Evolutionary conservation across 768 basidiomycete species (phyloP), one percentile per base, ranked within the genome.

Genomic region (Dendrothele bispora): DNA sequence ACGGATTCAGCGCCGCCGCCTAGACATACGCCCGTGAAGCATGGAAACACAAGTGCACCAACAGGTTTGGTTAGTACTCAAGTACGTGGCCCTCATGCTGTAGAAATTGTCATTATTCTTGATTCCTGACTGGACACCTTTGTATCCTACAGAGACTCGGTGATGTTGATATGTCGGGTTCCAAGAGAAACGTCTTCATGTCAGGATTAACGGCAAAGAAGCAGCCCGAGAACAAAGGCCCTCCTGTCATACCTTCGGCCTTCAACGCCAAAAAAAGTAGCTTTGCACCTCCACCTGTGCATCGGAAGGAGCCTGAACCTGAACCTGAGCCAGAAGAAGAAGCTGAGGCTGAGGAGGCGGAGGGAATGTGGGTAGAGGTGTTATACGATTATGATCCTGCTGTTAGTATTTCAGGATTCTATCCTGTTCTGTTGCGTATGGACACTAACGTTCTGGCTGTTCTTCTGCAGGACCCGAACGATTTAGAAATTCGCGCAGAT

Each of bases 341-440:
- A 43, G 64, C 66, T 71, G n/a, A n/a, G n/a, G n/a, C n/a, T n/a
- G n/a, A n/a, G 27, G 71, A 66, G 41, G 57, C 56, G 7, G 56
- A 66, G 28, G 87, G 86, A 4, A 84, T 87, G 51, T 91, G 89
- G 89, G 87, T 80, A 14, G 82, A 90, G 56, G 89, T 72, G 4
- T 55, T 88, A 63, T 91, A 91, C 58, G 88, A 87, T 50, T 91
- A 87, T 67, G 68, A 68, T 35, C 83, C 87, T 42, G 69, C 70
- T 56, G 88, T 89, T 54, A 32, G 51, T 39, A 12, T 15, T 35
- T 24, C 5, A 18, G 30, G 11, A 29, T 25, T 41, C 26, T 20
- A n/a, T n/a, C n/a, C n/a, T n/a, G n/a, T n/a, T n/a, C n/a, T n/a
- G n/a, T 27, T 10, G 18, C 6, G 14, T 17, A 17, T 30, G 17